Evolutionary conservation across 2,329 filamentous ascomycete genomes (phyloP).

Genomic region (Phialophora verrucosa): DNA sequence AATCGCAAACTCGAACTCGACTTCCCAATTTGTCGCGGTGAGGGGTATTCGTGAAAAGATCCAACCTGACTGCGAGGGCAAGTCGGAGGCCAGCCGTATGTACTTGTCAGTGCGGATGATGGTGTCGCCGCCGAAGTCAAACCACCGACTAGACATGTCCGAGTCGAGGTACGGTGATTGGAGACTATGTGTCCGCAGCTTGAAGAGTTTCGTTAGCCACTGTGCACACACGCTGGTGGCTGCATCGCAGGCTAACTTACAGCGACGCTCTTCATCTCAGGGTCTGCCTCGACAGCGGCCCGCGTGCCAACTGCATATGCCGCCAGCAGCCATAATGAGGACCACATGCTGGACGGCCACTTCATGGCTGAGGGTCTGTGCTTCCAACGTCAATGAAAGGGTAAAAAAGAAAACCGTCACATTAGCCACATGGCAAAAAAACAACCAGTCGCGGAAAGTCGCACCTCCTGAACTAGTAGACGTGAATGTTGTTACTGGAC

Average conservation of each 20-base stretch:
- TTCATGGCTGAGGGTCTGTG: slow-evolving; percentile 20
- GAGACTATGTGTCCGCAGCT: slow-evolving; percentile 88
- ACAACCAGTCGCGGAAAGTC: slow-evolving; percentile 6
- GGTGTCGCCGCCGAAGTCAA: slow-evolving; percentile 96
- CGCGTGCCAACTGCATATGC: slow-evolving; percentile 42
- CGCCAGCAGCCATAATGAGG: slow-evolving; percentile 43
- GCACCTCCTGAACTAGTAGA: slow-evolving; percentile 8
- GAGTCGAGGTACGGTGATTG: slow-evolving; percentile 91
- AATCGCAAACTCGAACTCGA: slow-evolving; percentile 95
- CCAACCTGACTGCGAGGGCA: slow-evolving; percentile 89
- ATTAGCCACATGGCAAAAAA: slow-evolving; percentile 24
- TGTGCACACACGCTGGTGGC: not conserved
- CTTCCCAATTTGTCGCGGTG: slow-evolving; percentile 98
- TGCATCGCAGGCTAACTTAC: slow-evolving; percentile 57
- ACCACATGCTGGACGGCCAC: slow-evolving; percentile 30
- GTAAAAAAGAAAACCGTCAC: slow-evolving; percentile 13
- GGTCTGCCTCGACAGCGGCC: slow-evolving; percentile 57
- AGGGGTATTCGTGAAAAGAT: slow-evolving; percentile 91
- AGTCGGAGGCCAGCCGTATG: slow-evolving; percentile 88
- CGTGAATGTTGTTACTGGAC: not conserved
- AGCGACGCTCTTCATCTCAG: slow-evolving; percentile 68
- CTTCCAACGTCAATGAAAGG: slow-evolving; percentile 3
- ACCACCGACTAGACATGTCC: slow-evolving; percentile 98
- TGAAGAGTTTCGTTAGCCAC: slow-evolving; percentile 24
- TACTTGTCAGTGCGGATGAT: slow-evolving; percentile 80